A percentile compares a stretch with the other conserved stretches of the same genome.
Conservation (phyloP, 2,329 filamentous ascomycete genomes). For the Curvularia hawaiiensis region DNA sequence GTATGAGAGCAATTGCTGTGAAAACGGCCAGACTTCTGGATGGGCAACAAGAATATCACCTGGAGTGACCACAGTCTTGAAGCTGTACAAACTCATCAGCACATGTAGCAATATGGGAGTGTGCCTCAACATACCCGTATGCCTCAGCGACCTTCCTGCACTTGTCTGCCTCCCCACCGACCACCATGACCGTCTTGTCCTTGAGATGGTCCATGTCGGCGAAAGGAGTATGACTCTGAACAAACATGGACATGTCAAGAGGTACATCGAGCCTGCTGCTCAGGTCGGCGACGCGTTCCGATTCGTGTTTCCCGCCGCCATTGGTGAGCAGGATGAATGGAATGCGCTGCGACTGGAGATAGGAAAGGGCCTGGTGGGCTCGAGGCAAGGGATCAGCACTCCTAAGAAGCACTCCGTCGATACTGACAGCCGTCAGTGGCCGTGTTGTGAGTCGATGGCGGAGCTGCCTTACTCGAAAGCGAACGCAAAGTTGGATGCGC, state of each 20-base stretch:
- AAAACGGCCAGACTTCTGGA: slow-evolving; percentile 83
- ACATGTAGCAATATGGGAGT: background rate
- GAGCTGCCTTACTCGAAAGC: slow-evolving; percentile 59
- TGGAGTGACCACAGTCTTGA: slow-evolving; percentile 78
- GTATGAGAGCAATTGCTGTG: slow-evolving; percentile 65
- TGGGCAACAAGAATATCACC: slow-evolving; percentile 79
- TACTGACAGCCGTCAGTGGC: slow-evolving; percentile 57
- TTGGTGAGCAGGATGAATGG: slow-evolving; percentile 97
- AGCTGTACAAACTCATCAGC: slow-evolving; percentile 25
- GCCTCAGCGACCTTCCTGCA: slow-evolving; percentile 75
- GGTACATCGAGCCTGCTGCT: slow-evolving; percentile 67
- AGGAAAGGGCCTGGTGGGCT: slow-evolving; percentile 73
- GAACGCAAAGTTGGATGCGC: slow-evolving; percentile 62
- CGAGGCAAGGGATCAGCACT: slow-evolving; percentile 78
- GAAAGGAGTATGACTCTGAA: slow-evolving; percentile 93
- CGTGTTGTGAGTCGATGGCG: slow-evolving; percentile 13
- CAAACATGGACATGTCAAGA: slow-evolving; percentile 71
- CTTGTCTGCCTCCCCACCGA: slow-evolving; percentile 56
- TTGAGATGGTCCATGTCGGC: slow-evolving; percentile 66
- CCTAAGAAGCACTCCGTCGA: slow-evolving; percentile 94
- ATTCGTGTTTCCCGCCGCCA: slow-evolving; percentile 85
- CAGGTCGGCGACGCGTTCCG: slow-evolving; percentile 72
- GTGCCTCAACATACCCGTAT: slow-evolving; percentile 38
- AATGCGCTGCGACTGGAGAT: slow-evolving; percentile 74
- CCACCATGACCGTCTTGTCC: slow-evolving; percentile 57